Conservation (phyloP, 2,329 filamentous ascomycete species). For the Fusarium pseudograminearum region DNA sequence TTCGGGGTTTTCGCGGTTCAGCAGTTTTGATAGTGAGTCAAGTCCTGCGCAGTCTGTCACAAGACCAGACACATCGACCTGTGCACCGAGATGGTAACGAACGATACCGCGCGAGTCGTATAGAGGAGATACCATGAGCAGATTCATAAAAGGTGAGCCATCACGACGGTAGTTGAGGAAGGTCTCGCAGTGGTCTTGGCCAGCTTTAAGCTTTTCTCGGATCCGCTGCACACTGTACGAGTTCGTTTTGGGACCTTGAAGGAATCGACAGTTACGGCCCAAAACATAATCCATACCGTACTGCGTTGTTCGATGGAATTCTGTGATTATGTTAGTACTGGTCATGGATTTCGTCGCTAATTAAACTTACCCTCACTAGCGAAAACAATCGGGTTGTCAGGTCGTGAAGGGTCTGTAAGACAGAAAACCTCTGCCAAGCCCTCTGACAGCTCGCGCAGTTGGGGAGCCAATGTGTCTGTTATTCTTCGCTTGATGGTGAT, state of each 20-base stretch:
- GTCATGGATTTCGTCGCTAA: accelerated
- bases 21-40: constrained; percentile 67
- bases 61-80: constrained; percentile 77
- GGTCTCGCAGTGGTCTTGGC: constrained; percentile 78
- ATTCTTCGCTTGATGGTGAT: constrained; percentile 75
- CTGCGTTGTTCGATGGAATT: constrained; percentile 80
- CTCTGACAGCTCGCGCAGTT: constrained; percentile 77
- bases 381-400: constrained; percentile 82
- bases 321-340: constrained; percentile 53
- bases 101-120: constrained; percentile 75
- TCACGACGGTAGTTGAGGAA: constrained; percentile 84
- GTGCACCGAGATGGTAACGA: constrained; percentile 77
- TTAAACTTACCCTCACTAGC: constrained; percentile 74
- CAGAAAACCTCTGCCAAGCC: constrained; percentile 83
- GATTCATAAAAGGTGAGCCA: constrained; percentile 81
- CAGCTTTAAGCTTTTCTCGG: constrained; percentile 68
- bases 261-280: constrained; percentile 81
- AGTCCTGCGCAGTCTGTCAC: constrained; percentile 75
- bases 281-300: constrained; percentile 80
- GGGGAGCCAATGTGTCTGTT: constrained; percentile 72
- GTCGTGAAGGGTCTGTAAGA: constrained; percentile 77
- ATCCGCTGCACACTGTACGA: constrained; percentile 71
- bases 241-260: constrained; percentile 80
- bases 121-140: constrained; percentile 79
- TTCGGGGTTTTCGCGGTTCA: constrained; percentile 48